Evolutionary conservation across 2,329 filamentous ascomycete genomes (phyloP), one percentile per base, ranked within the genome.

Genomic region (Colletotrichum ledebouriae): DNA sequence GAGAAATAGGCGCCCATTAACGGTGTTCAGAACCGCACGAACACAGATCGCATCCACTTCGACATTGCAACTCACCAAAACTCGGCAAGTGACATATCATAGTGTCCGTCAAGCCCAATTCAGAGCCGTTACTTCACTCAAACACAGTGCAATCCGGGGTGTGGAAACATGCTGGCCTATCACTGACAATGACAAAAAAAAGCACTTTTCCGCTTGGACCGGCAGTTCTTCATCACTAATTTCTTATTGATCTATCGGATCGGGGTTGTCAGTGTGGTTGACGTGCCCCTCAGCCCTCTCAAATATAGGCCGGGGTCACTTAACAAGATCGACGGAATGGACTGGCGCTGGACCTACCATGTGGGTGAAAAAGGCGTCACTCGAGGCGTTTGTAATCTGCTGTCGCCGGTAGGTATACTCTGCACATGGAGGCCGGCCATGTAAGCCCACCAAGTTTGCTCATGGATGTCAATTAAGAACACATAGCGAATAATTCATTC

Each of bases 241-340:
- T 65, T 42, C 60, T 68, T 68, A 50, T 59, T 65, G 65, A 68
- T 47, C 52, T 41, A 39, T 59, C 55, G 65, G 55, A 41, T 44
- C 65, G 55, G 61, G 64, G 46, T 64, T 17, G 12, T 52, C 37
- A 37, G 37, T 52, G 41, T 59, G n/a, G 49, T 55, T 55, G 42
- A 59, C 52, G 57, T 13, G 49, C 25, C 59, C 25, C 41, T 55
- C 22, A 49, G 34, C 41, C 55, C 11, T 46, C 25, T 60, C 63
- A 20, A 33, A 29, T 67, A 69, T 62, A 46, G 37, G 41, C 67
- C 67, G 56, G 67, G 67, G 63, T n/a, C 17, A n/a, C 33, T 37
- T 67, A 67, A 29, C 61, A 69, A 62, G 67, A 69, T 67, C 67
- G 67, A 69, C 63, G 39, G 42, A 49, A 67, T 61, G 49, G 63